Evolutionary conservation across 495 filamentous ascomycete genomes (phyloP).

Genomic region (Podospora pseudocomata): DNA sequence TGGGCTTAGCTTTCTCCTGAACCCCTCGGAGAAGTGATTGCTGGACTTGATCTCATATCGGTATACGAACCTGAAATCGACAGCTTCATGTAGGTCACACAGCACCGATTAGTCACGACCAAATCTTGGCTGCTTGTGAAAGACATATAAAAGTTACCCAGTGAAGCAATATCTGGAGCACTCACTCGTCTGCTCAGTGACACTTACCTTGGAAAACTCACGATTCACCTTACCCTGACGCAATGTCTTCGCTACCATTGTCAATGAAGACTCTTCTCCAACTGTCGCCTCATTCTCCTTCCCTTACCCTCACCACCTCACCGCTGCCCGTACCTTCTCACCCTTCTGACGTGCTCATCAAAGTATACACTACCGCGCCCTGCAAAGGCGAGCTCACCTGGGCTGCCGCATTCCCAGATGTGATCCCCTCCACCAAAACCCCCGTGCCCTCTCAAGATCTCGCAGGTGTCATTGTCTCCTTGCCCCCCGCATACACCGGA

Average conservation of each 20-base stretch:
- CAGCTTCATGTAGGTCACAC: background rate
- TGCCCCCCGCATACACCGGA: conserved; percentile 44
- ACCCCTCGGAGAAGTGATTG: background rate
- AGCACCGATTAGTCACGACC: background rate
- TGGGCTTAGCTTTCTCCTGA: background rate
- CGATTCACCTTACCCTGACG: background rate
- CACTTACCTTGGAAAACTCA: background rate
- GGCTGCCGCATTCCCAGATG: conserved; percentile 41
- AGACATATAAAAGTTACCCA: background rate
- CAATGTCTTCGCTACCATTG: conserved; percentile 18
- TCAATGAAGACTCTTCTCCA: conserved; percentile 35
- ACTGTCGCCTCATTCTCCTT: conserved; percentile 20
- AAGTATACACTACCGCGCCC: conserved; percentile 54
- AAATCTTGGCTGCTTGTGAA: background rate
- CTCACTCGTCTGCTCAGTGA: background rate
- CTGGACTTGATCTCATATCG: background rate
- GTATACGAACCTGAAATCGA: background rate
- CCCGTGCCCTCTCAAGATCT: conserved; percentile 55
- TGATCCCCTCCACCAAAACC: conserved; percentile 38
- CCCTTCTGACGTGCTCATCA: conserved; percentile 56
- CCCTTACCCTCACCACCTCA: conserved; percentile 23
- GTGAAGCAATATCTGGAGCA: background rate
- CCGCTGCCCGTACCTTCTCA: conserved; percentile 28
- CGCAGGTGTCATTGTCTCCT: conserved; percentile 37
- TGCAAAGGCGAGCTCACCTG: conserved; percentile 55